Base-by-base conservation (phyloP, 1,139 yeast genomes). In the Pichia sp. region DNA sequence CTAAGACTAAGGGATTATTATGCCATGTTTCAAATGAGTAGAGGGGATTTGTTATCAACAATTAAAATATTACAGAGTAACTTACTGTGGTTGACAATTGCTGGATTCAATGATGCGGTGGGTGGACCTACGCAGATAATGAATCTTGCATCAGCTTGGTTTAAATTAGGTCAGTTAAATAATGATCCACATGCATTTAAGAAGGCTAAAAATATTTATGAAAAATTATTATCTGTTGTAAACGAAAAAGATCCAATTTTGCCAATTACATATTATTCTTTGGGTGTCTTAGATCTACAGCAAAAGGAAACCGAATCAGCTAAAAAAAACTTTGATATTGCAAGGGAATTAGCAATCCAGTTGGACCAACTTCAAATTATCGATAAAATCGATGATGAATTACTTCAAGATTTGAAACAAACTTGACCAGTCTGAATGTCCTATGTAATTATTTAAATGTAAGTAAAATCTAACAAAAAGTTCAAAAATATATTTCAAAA, bases 221-320 rank as follows among this genome's bases (percentile, higher is more conserved):
- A 41, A 29, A 49, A 53, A 25, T 35, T 60, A 12, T 27, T 54
- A 12, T 28, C 49, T 4, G 43, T 42, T 11, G 45, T 51, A 7
- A 48, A 52, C 6, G 6, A 26, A 11, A 42, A 48, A 9, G 43
- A 45, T 16, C 87, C 86, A 52, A 80, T 85, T 2, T 78, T 83
- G 30, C 95, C 95, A 0, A 68, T 87, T 57, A 79, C 96, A 0
- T 80, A 87, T 0, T 90, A 87, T 58, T 95, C 96, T 0, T 68
- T 87, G 35, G 97, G 96, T 0, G 95, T 89, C 5, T 73, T 87
- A 16, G 73, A 78, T 41, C 64, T 85, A 22, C 89, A 86, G 57
- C 57, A 69, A 34, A 73, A 78, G 1, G 66, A 80, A 24, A 69
- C 71, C 47, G 72, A 71, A 25, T 68, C 71, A 50, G 89, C 96